phyloP scores from a whole-genome alignment of 2,329 filamentous ascomycete species.

The Trichophyton rubrum region DNA sequence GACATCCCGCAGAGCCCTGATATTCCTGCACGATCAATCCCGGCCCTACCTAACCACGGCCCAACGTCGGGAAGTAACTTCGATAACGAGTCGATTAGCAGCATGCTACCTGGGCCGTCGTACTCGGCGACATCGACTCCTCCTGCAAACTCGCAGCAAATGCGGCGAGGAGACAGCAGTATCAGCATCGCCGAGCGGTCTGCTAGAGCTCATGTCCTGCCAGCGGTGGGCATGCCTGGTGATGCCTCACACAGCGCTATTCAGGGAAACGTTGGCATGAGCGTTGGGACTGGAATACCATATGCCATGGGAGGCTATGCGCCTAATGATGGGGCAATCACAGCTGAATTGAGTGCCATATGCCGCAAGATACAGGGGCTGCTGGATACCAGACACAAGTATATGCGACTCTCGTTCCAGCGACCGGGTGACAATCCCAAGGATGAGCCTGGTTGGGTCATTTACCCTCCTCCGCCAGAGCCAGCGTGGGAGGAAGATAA shows the following conservation, averaged over 20 bases:
- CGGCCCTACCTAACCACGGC: slow-evolving; percentile 16
- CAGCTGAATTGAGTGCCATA: slow-evolving; percentile 70
- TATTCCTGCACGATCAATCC: neutral
- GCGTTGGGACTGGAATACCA: slow-evolving; percentile 49
- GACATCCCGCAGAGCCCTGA: slow-evolving; percentile 28
- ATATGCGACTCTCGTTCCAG: slow-evolving; percentile 75
- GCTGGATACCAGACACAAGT: slow-evolving; percentile 77
- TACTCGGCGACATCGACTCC: slow-evolving; percentile 14
- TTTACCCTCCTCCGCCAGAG: slow-evolving; percentile 84
- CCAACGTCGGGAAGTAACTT: slow-evolving; percentile 12
- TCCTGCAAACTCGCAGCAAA: slow-evolving; percentile 29
- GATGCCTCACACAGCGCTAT: slow-evolving; percentile 40
- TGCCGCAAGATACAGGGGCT: slow-evolving; percentile 84
- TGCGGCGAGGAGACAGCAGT: neutral
- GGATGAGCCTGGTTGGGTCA: slow-evolving; percentile 67
- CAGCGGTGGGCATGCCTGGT: slow-evolving; percentile 44
- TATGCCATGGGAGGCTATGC: slow-evolving; percentile 52
- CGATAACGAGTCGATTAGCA: slow-evolving; percentile 12
- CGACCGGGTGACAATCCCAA: slow-evolving; percentile 74
- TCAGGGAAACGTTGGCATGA: slow-evolving; percentile 39
- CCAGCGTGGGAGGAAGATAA: slow-evolving; percentile 68
- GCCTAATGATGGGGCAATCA: slow-evolving; percentile 65
- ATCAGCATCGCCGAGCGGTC: neutral
- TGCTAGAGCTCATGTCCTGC: slow-evolving; percentile 29
- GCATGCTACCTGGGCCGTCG: slow-evolving; percentile 5